Base-by-base conservation (phyloP, 192 early-diverging fungal species). In the Mortierella claussenii region DNA sequence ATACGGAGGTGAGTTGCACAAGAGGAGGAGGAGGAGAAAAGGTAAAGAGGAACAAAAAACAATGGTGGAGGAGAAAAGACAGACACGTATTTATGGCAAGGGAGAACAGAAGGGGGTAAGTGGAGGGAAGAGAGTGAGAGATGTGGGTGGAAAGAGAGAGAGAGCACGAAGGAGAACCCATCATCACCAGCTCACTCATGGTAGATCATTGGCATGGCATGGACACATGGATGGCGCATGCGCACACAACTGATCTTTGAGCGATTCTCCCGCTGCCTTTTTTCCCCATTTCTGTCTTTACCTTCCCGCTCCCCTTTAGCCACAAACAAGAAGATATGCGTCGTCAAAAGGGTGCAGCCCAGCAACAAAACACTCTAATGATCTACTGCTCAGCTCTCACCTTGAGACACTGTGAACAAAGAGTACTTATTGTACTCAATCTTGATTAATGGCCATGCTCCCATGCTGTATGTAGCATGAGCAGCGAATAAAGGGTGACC, bases 381-480 rank as follows among this genome's bases (percentile, higher is more conserved):
- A 49, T 49, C 21, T 55, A 55, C 54, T 55, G 11, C 50, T 24
- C n/a, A n/a, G n/a, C n/a, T n/a, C n/a, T n/a, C n/a, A n/a, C n/a
- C n/a, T n/a, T n/a, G n/a, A n/a, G n/a, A n/a, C n/a, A n/a, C n/a
- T n/a, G n/a, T n/a, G n/a, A n/a, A n/a, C n/a, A n/a, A n/a, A n/a
- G n/a, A n/a, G n/a, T n/a, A n/a, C n/a, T n/a, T n/a, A n/a, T 27
- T 28, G 26, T 45, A 45, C 15, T 45, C 4, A n/a, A 45, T 45
- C 15, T 45, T 9, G 4, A 13, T 13, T n/a, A 21, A 5, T 10
- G 45, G 7, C 4, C 15, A 4, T 6, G 4, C 4, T 5, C 7
- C 21, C 21, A 20, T 21, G 2, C 4, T 40, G 18, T 2, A 4
- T 58, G 40, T 27, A 23, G 58, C 46, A 49, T 60, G 58, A 60